These are phyloP conservation scores for Globisporangium lucens DNA, from an alignment of 352 stramenopile genomes.

Conservation along the genomic window DNA sequence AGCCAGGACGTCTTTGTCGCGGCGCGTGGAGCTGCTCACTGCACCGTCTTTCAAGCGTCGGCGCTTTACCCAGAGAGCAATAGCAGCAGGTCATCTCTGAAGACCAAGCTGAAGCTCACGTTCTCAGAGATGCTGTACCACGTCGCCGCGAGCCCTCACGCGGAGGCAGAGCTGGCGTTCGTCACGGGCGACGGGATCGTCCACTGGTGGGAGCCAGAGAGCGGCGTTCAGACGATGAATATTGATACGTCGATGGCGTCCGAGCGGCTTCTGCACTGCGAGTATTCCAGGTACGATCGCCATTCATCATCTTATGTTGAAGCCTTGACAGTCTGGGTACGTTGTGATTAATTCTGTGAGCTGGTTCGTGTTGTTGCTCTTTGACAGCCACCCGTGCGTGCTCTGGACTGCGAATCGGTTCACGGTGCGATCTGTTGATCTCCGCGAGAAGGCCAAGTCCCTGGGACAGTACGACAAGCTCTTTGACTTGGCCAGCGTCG, in stretches of 20 bases:
- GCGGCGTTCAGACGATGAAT: constrained; percentile 33
- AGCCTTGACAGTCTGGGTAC: neutral
- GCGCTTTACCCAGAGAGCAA: neutral
- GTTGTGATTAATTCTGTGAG: neutral
- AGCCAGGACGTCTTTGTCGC: constrained; percentile 31
- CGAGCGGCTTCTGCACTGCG: constrained; percentile 52
- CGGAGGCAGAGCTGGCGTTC: constrained; percentile 53
- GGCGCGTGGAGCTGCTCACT: constrained; percentile 43
- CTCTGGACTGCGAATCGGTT: constrained; percentile 55
- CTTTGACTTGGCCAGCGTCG: constrained; percentile 46
- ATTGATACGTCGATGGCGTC: constrained; percentile 20
- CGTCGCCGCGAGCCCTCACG: constrained; percentile 60
- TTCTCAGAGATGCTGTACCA: constrained; percentile 62
- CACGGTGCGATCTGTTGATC: constrained; percentile 43
- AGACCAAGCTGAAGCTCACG: constrained; percentile 40
- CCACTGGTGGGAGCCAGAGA: constrained; percentile 47
- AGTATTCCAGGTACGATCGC: constrained; percentile 61
- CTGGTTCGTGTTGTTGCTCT: neutral
- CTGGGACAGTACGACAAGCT: constrained; percentile 27
- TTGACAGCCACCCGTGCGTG: constrained; percentile 60
- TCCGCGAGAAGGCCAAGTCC: constrained; percentile 31
- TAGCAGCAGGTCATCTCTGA: constrained; percentile 13
- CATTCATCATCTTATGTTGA: neutral
- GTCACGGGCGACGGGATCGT: constrained; percentile 45
- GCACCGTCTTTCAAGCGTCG: constrained; percentile 30